These are phyloP conservation scores for Westerdykella sp. DNA, from an alignment of 2,329 filamentous ascomycete species.

Conservation along the genomic window DNA sequence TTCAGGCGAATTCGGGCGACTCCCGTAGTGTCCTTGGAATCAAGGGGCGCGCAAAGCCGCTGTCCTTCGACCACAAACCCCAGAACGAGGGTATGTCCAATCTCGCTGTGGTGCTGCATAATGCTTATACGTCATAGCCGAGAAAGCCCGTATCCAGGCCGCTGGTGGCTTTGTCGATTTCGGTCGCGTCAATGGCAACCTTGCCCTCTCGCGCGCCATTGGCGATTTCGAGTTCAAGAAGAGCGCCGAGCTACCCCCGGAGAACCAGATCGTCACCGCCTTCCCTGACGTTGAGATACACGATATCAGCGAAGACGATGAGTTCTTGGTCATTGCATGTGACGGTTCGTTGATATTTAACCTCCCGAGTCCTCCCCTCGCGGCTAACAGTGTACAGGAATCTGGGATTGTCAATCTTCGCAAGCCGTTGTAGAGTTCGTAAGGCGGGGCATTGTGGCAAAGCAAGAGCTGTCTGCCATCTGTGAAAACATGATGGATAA, in stretches of 20 bases:
- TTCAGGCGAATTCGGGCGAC: constrained; percentile 90
- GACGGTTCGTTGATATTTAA: constrained; percentile 31
- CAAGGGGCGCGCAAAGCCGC: constrained; percentile 92
- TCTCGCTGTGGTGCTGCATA: constrained; percentile 1
- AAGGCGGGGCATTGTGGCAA: constrained; percentile 88
- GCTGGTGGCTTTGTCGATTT: constrained; percentile 98
- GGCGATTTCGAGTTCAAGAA: constrained; percentile 99
- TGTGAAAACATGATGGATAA: constrained; percentile 99
- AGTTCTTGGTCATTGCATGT: constrained; percentile 57
- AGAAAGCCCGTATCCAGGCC: constrained; percentile 92
- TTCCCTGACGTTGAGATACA: constrained; percentile 92
- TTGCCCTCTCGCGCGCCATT: constrained; percentile 92
- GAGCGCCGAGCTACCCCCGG: constrained; percentile 91
- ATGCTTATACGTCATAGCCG: constrained; percentile 52
- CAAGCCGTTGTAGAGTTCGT: constrained; percentile 97
- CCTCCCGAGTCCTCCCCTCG: background rate
- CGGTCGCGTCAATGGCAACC: constrained; percentile 94
- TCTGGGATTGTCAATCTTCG: constrained; percentile 99
- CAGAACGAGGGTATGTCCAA: constrained; percentile 76
- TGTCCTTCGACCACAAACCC: constrained; percentile 99
- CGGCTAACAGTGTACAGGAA: constrained; percentile 55
- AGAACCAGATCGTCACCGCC: constrained; percentile 96
- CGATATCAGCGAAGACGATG: constrained; percentile 85
- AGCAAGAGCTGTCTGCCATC: constrained; percentile 89
- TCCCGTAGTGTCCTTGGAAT: constrained; percentile 92